Evolutionary conservation across 2,329 filamentous ascomycete genomes (phyloP).

Genomic region (Huntiella bhutanensis): DNA sequence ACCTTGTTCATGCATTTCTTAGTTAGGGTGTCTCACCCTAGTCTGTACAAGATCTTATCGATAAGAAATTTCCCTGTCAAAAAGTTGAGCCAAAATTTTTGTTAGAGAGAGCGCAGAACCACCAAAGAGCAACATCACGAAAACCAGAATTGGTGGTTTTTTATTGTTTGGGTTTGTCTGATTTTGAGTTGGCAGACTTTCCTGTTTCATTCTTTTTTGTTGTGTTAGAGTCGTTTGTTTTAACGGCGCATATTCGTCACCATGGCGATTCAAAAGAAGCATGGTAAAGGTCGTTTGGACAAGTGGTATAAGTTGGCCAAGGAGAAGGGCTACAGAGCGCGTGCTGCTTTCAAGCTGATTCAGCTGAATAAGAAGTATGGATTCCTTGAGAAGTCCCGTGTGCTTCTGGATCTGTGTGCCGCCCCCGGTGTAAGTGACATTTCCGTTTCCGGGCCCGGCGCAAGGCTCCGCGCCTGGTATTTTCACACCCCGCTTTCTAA

Average conservation of each 20-base stretch:
- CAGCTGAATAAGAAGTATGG: constrained; percentile 99
- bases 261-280: constrained; percentile 98
- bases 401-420: constrained; percentile 90
- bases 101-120: too few species aligned
- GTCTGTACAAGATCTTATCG: constrained; percentile 2
- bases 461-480: neutral
- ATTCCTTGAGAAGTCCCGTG: constrained; percentile 91
- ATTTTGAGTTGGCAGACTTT: neutral
- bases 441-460: neutral
- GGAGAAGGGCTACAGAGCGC: constrained; percentile 89
- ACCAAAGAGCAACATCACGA: too few species aligned
- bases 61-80: constrained; percentile 6
- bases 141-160: too few species aligned
- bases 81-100: neutral
- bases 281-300: constrained; percentile 94
- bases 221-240: neutral
- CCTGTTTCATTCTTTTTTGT: neutral
- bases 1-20: too few species aligned
- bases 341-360: constrained; percentile 94
- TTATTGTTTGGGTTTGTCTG: too few species aligned
- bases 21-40: too few species aligned
- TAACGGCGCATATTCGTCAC: neutral
- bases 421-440: constrained; percentile 61
- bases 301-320: constrained; percentile 99
- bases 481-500: constrained; percentile 14